phyloP scores from a whole-genome alignment of 2,329 filamentous ascomycete genomes.

The Diaporthe ilicicola region DNA sequence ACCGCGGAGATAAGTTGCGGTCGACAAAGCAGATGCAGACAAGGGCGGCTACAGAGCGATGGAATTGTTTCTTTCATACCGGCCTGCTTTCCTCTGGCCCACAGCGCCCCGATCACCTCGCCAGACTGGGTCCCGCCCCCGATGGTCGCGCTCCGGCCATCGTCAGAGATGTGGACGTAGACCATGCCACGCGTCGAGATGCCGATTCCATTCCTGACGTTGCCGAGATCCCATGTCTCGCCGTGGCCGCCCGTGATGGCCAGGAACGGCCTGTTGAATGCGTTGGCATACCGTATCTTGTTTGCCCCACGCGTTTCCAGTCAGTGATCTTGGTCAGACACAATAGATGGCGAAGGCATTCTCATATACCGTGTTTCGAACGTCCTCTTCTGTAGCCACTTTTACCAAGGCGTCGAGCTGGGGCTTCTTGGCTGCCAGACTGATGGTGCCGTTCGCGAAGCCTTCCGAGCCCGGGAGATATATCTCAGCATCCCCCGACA shows the following conservation, averaged over 20 bases:
- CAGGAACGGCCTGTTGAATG: slow-evolving; percentile 36
- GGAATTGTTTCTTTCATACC: background rate
- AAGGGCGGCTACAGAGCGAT: background rate
- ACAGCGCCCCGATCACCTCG: slow-evolving; percentile 40
- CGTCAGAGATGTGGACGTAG: slow-evolving; percentile 38
- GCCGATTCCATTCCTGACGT: slow-evolving; percentile 36
- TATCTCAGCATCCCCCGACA: slow-evolving; percentile 7
- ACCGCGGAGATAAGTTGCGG: background rate
- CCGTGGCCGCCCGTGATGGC: slow-evolving; percentile 40
- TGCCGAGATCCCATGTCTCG: slow-evolving; percentile 35
- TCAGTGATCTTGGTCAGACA: background rate
- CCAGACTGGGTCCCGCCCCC: slow-evolving; percentile 43
- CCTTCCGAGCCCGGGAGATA: slow-evolving; percentile 4
- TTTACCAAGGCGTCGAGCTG: slow-evolving; percentile 36
- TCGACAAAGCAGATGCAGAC: rapidly evolving
- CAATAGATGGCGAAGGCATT: background rate
- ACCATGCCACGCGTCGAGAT: slow-evolving; percentile 41
- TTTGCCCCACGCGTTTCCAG: background rate
- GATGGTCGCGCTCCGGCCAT: slow-evolving; percentile 42
- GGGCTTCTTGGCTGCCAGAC: slow-evolving; percentile 22
- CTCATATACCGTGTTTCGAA: slow-evolving; percentile 35
- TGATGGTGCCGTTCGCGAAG: background rate
- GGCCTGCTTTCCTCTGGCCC: slow-evolving; percentile 41
- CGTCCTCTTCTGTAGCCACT: slow-evolving; percentile 36
- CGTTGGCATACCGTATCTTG: slow-evolving; percentile 36